Evolutionary conservation across 805 yeast genomes (phyloP).

Genomic region (Monosporozyma siamensis): DNA sequence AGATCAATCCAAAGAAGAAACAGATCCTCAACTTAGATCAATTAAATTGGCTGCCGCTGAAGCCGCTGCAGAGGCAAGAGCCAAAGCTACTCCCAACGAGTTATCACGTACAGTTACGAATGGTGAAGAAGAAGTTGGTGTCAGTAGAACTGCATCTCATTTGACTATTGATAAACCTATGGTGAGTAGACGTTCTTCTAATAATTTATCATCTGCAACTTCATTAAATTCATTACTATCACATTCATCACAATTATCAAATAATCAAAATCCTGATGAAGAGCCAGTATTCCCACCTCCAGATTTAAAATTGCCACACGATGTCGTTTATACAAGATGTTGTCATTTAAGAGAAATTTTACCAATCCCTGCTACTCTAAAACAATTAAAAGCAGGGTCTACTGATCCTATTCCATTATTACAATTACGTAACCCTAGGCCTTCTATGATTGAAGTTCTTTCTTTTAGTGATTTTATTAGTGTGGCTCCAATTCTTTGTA

Average conservation of each 20-base stretch:
- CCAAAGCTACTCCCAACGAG: slow-evolving; percentile 28
- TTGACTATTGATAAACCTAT: slow-evolving; percentile 38
- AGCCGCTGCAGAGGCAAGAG: slow-evolving; percentile 33
- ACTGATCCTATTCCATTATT: slow-evolving; percentile 73
- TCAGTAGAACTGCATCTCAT: slow-evolving; percentile 27
- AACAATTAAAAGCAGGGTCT: slow-evolving; percentile 66
- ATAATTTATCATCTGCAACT: slow-evolving; percentile 9
- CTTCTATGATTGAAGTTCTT: slow-evolving; percentile 78
- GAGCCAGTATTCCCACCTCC: slow-evolving; percentile 27
- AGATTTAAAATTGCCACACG: slow-evolving; percentile 38
- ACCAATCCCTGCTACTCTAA: slow-evolving; percentile 83
- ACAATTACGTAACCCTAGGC: slow-evolving; percentile 75
- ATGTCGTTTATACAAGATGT: slow-evolving; percentile 78
- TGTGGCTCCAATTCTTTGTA: slow-evolving; percentile 70
- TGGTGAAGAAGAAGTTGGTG: slow-evolving; percentile 33
- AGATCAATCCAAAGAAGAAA: slow-evolving; percentile 5
- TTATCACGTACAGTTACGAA: slow-evolving; percentile 23
- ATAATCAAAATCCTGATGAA: slow-evolving; percentile 8
- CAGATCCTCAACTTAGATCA: slow-evolving; percentile 20
- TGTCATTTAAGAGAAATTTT: slow-evolving; percentile 86
- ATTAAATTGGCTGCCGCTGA: slow-evolving; percentile 31
- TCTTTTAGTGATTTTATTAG: slow-evolving; percentile 83
- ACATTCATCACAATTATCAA: slow-evolving; percentile 5
- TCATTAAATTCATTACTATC: slow-evolving; percentile 20
- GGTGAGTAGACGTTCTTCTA: slow-evolving; percentile 31